These are phyloP conservation scores for barrel medic (Medicago truncatula) DNA, from an alignment of 306 rosid species.

Conservation along the genomic window DNA sequence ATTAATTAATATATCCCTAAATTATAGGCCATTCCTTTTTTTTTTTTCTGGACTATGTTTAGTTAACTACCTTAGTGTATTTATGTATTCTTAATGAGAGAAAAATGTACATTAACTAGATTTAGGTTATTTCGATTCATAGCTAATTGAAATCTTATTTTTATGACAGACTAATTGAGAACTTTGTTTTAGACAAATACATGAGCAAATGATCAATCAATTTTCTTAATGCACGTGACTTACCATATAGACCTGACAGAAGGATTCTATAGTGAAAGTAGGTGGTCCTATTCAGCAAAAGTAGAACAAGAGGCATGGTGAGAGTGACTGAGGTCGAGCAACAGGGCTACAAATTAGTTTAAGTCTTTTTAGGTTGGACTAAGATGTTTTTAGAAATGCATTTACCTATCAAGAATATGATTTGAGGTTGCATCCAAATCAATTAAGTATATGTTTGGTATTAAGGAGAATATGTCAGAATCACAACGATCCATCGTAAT, in stretches of 20 bases:
- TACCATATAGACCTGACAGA: neutral
- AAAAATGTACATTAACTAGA: neutral
- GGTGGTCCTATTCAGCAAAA: neutral
- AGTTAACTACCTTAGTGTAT: too few relatives aligned
- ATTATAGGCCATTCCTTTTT: neutral
- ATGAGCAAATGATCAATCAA: neutral
- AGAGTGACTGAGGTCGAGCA: too few relatives aligned
- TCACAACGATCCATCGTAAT: too few relatives aligned
- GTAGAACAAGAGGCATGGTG: neutral
- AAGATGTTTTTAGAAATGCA: too few relatives aligned
- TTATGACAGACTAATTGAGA: neutral
- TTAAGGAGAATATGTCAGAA: too few relatives aligned
- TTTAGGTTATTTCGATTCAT: neutral
- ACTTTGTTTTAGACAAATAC: neutral
- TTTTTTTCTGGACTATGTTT: too few relatives aligned
- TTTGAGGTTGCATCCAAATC: too few relatives aligned
- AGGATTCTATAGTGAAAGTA: slow-evolving; percentile 9
- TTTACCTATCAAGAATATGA: too few relatives aligned
- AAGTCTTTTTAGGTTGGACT: too few relatives aligned
- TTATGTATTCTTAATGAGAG: too few relatives aligned
- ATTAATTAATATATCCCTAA: neutral
- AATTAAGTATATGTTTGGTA: too few relatives aligned
- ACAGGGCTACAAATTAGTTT: too few relatives aligned
- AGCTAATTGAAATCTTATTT: neutral
- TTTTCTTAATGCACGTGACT: neutral